Evolutionary conservation across 352 stramenopile species (phyloP).

Genomic region (Pythium brachiatum): DNA sequence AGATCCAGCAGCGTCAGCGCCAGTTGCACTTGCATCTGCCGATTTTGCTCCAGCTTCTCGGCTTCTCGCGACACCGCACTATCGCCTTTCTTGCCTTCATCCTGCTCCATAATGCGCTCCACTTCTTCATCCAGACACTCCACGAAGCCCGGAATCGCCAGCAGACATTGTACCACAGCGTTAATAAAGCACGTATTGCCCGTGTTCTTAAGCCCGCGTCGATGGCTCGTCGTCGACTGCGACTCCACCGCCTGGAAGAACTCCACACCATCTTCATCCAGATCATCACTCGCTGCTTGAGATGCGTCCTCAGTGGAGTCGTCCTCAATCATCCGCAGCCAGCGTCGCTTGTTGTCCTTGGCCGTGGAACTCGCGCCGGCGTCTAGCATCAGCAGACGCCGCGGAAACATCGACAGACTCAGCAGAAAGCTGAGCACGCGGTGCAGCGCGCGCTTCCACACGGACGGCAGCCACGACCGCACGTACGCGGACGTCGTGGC

Average conservation of each 20-base stretch:
- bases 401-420: constrained; percentile 19
- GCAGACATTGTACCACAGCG: constrained; percentile 68
- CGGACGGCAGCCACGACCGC: constrained; percentile 32
- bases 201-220: constrained; percentile 52
- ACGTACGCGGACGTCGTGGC: constrained; percentile 23
- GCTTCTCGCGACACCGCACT: not conserved
- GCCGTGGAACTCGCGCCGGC: not conserved
- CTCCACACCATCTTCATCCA: constrained; percentile 1
- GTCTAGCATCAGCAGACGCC: constrained; percentile 21
- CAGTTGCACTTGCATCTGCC: constrained; percentile 32
- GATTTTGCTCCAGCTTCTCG: constrained; percentile 13
- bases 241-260: constrained; percentile 4
- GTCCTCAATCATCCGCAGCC: constrained; percentile 3
- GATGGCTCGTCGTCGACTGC: not conserved
- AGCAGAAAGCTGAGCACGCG: constrained; percentile 39
- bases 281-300: not conserved
- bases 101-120: not conserved
- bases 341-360: not conserved
- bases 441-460: constrained; percentile 29
- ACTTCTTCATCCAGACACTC: constrained; percentile 28
- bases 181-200: constrained; percentile 81
- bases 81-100: constrained; percentile 2
- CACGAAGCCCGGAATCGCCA: constrained; percentile 38
- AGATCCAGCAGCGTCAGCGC: constrained; percentile 18
- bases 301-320: not conserved